These are phyloP conservation scores for Sarcodon sp. DNA, from an alignment of 768 basidiomycete species.

Conservation along the genomic window DNA sequence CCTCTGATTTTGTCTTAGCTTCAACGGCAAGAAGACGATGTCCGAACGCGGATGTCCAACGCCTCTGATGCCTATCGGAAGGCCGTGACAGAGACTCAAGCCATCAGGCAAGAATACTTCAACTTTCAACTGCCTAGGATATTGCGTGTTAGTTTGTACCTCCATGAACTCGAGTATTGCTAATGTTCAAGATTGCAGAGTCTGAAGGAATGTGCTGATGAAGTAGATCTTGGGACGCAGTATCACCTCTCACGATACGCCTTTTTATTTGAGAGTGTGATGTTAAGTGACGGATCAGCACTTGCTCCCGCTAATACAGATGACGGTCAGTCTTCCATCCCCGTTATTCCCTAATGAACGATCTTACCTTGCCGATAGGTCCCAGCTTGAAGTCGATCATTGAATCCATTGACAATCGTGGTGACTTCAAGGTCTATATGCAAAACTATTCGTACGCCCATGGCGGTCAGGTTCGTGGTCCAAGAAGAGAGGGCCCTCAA, in stretches of 20 bases:
- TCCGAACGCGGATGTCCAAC: slow-evolving; percentile 70
- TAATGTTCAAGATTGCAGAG: slow-evolving; percentile 17
- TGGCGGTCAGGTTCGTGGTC: slow-evolving; percentile 53
- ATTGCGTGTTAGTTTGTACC: slow-evolving; percentile 56
- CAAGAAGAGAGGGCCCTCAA: slow-evolving; percentile 75
- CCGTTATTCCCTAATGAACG: background rate
- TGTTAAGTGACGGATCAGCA: slow-evolving; percentile 80
- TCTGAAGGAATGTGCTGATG: slow-evolving; percentile 90
- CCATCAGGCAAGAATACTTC: slow-evolving; percentile 93
- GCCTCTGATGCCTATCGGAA: slow-evolving; percentile 87
- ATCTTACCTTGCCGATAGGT: slow-evolving; percentile 16
- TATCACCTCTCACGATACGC: slow-evolving; percentile 94
- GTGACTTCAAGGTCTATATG: slow-evolving; percentile 95
- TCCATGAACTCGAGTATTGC: background rate
- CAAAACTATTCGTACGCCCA: slow-evolving; percentile 93
- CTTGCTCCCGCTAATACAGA: slow-evolving; percentile 63
- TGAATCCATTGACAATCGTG: slow-evolving; percentile 87
- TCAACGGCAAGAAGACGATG: slow-evolving; percentile 90
- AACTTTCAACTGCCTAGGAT: slow-evolving; percentile 94
- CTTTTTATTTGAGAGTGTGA: slow-evolving; percentile 84
- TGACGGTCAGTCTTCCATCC: slow-evolving; percentile 11
- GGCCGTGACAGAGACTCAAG: slow-evolving; percentile 79
- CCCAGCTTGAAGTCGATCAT: slow-evolving; percentile 76
- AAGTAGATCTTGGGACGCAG: slow-evolving; percentile 95
- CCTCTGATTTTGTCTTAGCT: slow-evolving; percentile 31